Evolutionary conservation across 2,329 filamentous ascomycete genomes (phyloP).

Genomic region (Elsinoe batatas): DNA sequence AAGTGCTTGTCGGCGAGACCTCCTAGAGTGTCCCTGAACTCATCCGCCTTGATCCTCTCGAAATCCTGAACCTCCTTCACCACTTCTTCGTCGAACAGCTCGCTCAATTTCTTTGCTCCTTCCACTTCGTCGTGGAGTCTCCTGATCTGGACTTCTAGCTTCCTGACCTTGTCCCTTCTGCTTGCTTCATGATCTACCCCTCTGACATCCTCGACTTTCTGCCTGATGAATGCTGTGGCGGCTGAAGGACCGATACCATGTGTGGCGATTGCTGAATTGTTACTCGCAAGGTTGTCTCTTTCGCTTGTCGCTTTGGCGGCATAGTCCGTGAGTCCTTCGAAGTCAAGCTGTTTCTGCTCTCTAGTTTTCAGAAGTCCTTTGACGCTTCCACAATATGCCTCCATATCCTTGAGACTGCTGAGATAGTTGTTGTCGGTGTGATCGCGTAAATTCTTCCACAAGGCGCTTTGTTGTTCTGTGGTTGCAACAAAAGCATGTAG

Average conservation of each 20-base stretch:
- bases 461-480: constrained; percentile 71
- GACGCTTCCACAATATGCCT: constrained; percentile 79
- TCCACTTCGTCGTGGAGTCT: constrained; percentile 86
- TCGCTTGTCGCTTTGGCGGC: constrained; percentile 83
- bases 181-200: constrained; percentile 94
- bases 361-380: constrained; percentile 83
- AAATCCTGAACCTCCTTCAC: constrained; percentile 89
- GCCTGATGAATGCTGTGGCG: constrained; percentile 78
- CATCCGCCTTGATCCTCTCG: constrained; percentile 87
- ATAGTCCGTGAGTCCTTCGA: constrained; percentile 91
- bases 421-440: constrained; percentile 94
- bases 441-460: constrained; percentile 73
- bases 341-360: constrained; percentile 96
- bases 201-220: constrained; percentile 92
- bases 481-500: constrained; percentile 79
- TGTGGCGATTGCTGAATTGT: constrained; percentile 24
- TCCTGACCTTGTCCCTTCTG: constrained; percentile 74
- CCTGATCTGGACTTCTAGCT: constrained; percentile 85
- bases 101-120: constrained; percentile 71
- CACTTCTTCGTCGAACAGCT: constrained; percentile 94
- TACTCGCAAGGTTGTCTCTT: constrained; percentile 65
- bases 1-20: constrained; percentile 76
- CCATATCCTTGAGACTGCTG: constrained; percentile 86
- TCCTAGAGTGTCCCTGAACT: constrained; percentile 82
- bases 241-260: constrained; percentile 48